Conservation (phyloP, 2,329 filamentous ascomycete genomes). For the Penicillium sp. region DNA sequence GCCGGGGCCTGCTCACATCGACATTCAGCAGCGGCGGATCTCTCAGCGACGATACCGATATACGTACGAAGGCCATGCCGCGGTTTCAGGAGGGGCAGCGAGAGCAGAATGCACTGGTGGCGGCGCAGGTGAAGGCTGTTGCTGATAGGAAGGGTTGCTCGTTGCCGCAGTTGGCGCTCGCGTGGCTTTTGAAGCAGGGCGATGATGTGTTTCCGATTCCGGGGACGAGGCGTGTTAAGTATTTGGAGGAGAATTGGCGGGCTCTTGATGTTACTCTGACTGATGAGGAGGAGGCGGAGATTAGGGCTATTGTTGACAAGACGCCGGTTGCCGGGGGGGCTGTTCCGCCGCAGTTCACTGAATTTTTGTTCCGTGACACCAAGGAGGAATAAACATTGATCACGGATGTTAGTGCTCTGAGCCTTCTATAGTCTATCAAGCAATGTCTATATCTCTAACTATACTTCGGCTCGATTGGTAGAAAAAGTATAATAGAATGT, state of each 20-base stretch:
- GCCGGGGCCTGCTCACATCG: conserved; percentile 17
- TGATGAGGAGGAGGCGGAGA: conserved; percentile 16
- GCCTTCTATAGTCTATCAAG: background rate
- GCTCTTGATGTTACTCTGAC: conserved; percentile 20
- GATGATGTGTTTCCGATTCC: conserved; percentile 23
- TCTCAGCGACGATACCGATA: background rate
- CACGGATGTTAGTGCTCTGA: background rate
- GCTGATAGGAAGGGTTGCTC: conserved; percentile 18
- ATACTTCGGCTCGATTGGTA: no score
- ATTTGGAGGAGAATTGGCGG: conserved; percentile 24
- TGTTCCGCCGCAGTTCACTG: background rate
- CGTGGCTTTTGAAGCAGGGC: conserved; percentile 14
- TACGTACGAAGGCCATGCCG: background rate
- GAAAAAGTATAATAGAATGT: background rate
- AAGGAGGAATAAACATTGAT: background rate
- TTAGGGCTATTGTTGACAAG: background rate
- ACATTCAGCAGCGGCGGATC: conserved; percentile 5
- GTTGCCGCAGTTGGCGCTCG: conserved; percentile 16
- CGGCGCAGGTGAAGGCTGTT: conserved; percentile 11
- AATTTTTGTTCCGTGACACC: background rate
- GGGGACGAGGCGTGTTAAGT: conserved; percentile 23
- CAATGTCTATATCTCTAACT: no score
- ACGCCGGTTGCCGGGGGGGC: background rate
- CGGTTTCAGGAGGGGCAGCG: background rate
- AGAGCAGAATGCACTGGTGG: background rate